Conservation (phyloP, 129 eudicot species). For the Mikania micrantha region DNA sequence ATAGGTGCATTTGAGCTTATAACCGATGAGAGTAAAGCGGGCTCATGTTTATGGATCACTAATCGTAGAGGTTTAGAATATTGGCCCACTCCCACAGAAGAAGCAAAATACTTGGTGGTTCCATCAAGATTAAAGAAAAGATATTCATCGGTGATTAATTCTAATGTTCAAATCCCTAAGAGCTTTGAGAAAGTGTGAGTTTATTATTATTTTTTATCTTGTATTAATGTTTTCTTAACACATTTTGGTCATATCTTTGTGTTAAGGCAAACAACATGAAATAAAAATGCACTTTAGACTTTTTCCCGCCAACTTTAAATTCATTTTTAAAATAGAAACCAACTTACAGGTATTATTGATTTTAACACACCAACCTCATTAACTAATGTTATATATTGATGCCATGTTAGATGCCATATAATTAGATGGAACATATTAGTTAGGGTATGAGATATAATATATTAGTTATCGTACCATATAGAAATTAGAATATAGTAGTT, state of each 20-base stretch:
- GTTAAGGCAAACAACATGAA: neutral
- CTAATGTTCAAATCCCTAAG: constrained; percentile 54
- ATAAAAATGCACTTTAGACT: neutral
- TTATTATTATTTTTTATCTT: neutral
- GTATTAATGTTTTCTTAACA: neutral
- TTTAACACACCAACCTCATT: neutral
- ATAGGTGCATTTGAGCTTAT: constrained; percentile 90
- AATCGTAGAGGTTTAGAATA: constrained; percentile 76
- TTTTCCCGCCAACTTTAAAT: neutral
- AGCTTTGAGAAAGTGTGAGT: constrained; percentile 77
- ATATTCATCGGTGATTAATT: constrained; percentile 27
- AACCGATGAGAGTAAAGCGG: constrained; percentile 74
- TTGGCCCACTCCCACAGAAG: constrained; percentile 92
- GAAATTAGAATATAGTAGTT: too few relatives aligned
- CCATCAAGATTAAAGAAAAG: constrained; percentile 35
- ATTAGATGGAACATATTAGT: too few relatives aligned
- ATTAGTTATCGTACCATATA: too few relatives aligned
- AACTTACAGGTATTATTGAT: neutral
- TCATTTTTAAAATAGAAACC: neutral
- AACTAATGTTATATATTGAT: too few relatives aligned
- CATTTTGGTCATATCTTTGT: neutral
- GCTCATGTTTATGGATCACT: constrained; percentile 88
- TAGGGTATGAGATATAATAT: too few relatives aligned
- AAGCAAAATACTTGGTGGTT: constrained; percentile 64
- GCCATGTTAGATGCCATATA: neutral